Evolutionary conservation across 495 filamentous ascomycete genomes (phyloP), one percentile per base, ranked within the genome.

Genomic region (Aspergillus affinis): DNA sequence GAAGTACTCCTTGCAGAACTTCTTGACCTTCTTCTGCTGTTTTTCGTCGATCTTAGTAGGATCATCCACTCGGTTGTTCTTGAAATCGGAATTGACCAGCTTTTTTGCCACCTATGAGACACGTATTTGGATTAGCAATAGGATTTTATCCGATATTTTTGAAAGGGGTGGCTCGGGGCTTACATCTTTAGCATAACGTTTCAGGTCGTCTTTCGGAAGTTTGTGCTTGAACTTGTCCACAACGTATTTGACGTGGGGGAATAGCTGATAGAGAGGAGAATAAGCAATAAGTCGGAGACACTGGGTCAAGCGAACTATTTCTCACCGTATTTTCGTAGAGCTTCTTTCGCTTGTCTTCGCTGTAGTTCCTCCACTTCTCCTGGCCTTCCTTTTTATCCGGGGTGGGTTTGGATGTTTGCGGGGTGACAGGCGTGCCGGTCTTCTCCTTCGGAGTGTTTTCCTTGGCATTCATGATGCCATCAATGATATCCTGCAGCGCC

Each of bases 241-340:
- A 3, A 96, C 87, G 57, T 90, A 82, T 71, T 92, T 91, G 64
- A 96, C 86, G 62, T 90, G 86, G 13, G 91, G 91, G 65, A 86
- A 88, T 19, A 97, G 78, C 91, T 96, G 30, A 21, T 17, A n/a
- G 18, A 12, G 41, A 61, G 30, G 20, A 19, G 6, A 47, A 46
- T 30, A 27, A 19, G 47, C 2, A 26, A 26, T 13, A 19, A 36
- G 36, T 45, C 47, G 18, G 5, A 20, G 6, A 10, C 1, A 20
- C 2, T 17, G 8, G 47, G 47, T 21, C 47, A 12, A 44, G 18
- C 15, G 13, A 19, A 17, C 6, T 47, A 51, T 10, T 58, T 71
- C 88, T 68, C 79, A 94, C 91, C 18, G 92, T 93, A 67, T 91
- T 92, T 70, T 96, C 92, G 63, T 96, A 97, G 4, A 95, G 78